Base-by-base conservation (phyloP, 106 monocot genomes). In the Dioscorea dumetorum region DNA sequence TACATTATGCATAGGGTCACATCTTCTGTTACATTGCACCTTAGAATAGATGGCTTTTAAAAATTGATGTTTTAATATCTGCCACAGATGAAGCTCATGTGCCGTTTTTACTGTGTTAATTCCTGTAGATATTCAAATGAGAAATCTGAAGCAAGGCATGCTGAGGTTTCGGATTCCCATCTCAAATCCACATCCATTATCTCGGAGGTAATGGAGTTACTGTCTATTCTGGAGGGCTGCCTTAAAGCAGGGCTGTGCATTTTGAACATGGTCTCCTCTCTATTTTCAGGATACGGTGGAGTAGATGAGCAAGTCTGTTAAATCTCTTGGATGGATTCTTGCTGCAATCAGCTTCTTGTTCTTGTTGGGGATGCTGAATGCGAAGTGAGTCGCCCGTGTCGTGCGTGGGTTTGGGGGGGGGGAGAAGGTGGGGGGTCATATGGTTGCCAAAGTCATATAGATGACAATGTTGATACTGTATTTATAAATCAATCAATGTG, bases 111-210 rank as follows among this genome's bases (percentile, higher is more conserved):
- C 5, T 41, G 41, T 41, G 41, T 10, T 41, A n/a, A n/a, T 41
- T 41, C 41, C 41, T 76, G 48, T 80, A 93, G 93, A 57, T 84
- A 80, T 48, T 93, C 93, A 33, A 93, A 93, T 71, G 93, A 84
- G 77, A 93, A 93, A 54, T 93, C 90, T 53, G 93, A 93, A 79
- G 83, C 86, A 49, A 86, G 84, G 73, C 74, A 72, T 17, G 63
- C 63, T 33, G 81, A 84, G 4, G 50, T 28, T 14, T 63, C 74
- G 3, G 77, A 82, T 53, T 31, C 67, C 10, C 31, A 23, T 63
- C 22, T 57, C 24, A 62, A 69, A 33, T 66, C 74, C 60, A 4
- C 12, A 67, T 32, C 60, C 21, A n/a, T 34, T 28, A 24, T 20
- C 59, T 22, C 60, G 59, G 66, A 80, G 80, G 80, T 80, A 66